phyloP scores from a whole-genome alignment of 495 filamentous ascomycete species.

The Parathielavia hyrcaniae region DNA sequence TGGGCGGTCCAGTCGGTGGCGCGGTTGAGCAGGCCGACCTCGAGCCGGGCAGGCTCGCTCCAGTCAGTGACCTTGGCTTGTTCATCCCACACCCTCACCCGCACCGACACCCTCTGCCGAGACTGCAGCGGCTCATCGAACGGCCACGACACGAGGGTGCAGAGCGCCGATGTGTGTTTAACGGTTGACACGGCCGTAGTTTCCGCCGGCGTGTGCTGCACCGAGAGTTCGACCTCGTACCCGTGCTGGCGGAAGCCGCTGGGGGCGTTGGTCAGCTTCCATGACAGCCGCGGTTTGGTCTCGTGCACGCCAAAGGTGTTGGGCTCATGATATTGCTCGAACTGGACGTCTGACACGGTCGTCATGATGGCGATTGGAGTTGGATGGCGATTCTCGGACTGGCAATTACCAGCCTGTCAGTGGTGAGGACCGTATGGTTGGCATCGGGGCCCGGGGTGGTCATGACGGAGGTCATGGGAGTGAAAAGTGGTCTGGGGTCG shows the following conservation, averaged over 20 bases:
- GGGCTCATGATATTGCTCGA: background rate
- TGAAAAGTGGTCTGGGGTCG: no score
- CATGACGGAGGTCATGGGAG: no score
- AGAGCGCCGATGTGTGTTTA: background rate
- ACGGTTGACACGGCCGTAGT: background rate
- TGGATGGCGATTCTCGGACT: no score
- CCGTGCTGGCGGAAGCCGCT: background rate
- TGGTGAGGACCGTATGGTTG: no score
- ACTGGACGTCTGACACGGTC: background rate
- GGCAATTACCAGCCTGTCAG: no score
- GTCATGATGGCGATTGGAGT: background rate
- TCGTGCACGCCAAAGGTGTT: background rate
- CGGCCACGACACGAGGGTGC: background rate
- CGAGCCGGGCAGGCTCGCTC: background rate
- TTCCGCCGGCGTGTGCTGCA: background rate
- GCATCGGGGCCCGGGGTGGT: no score
- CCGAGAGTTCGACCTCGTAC: background rate
- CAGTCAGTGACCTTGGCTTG: background rate
- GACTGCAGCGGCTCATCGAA: background rate
- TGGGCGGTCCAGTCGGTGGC: background rate
- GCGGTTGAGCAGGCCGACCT: background rate
- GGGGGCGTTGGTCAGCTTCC: background rate
- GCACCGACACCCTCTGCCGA: background rate
- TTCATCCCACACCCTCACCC: conserved; percentile 1
- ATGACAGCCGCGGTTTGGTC: background rate